Percentiles rank a stretch among this genome's conserved stretches.
phyloP scores from a whole-genome alignment of 2,329 filamentous ascomycete species.

The Ophiocordyceps camponoti-rufipedis region DNA sequence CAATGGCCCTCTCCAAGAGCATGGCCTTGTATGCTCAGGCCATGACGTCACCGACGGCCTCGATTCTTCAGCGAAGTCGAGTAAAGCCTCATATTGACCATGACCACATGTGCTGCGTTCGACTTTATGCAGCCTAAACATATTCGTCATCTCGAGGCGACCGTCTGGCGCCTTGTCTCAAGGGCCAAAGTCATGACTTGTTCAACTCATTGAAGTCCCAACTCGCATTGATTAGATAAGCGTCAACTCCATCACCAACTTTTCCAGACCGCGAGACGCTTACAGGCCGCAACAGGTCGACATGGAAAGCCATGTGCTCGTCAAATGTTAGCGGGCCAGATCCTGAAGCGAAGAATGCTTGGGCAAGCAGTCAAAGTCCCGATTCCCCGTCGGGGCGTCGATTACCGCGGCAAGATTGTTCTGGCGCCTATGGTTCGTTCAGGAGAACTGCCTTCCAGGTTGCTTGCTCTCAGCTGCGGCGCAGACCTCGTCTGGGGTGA shows the following conservation, averaged over 20 bases:
- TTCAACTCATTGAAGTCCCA: too few relatives aligned
- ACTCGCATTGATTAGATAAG: background rate
- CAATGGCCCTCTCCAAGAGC: too few relatives aligned
- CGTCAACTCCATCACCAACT: background rate
- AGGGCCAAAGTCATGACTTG: too few relatives aligned
- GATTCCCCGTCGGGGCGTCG: conserved; percentile 74
- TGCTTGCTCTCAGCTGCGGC: conserved; percentile 82
- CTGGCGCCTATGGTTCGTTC: conserved; percentile 96
- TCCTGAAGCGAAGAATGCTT: conserved; percentile 36
- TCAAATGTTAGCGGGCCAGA: conserved; percentile 12
- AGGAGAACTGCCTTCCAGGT: conserved; percentile 81
- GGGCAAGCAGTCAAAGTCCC: conserved; percentile 48
- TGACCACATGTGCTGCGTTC: too few relatives aligned
- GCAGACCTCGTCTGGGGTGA: conserved; percentile 91
- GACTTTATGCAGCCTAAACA: too few relatives aligned
- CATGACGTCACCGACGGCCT: too few relatives aligned
- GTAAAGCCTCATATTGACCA: too few relatives aligned
- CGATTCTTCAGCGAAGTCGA: too few relatives aligned
- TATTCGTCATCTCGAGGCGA: too few relatives aligned
- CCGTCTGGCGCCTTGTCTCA: too few relatives aligned
- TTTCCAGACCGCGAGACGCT: too few relatives aligned
- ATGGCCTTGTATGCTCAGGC: too few relatives aligned
- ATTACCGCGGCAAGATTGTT: conserved; percentile 86
- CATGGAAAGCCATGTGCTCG: conserved; percentile 4
- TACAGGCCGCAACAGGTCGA: background rate